Conservation (phyloP, 371 early-diverging fungal species). For the Mucor sp. region DNA sequence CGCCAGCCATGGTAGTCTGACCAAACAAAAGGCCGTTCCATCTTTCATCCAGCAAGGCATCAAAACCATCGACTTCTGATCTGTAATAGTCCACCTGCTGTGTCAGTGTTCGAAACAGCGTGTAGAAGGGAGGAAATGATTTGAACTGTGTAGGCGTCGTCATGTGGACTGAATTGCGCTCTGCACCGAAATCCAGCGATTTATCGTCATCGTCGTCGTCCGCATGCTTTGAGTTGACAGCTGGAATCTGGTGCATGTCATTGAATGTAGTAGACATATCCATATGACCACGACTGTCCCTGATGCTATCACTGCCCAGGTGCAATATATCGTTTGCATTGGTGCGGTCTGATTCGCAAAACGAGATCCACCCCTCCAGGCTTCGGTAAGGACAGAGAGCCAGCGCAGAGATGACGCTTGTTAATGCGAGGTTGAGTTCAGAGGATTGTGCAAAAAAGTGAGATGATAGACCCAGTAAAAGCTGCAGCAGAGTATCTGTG, state of each 20-base stretch:
- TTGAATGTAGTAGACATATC: not conserved
- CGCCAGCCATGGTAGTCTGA: not conserved
- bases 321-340: slow-evolving; percentile 48
- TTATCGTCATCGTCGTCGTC: slow-evolving; percentile 52
- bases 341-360: slow-evolving; percentile 62
- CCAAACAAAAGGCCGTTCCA: slow-evolving; percentile 51
- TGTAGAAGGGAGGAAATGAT: slow-evolving; percentile 66
- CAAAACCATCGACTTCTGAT: slow-evolving; percentile 60
- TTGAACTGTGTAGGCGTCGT: slow-evolving; percentile 50
- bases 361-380: slow-evolving; percentile 80
- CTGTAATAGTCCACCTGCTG: slow-evolving; percentile 71
- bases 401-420: slow-evolving; percentile 84
- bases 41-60: slow-evolving; percentile 56
- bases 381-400: slow-evolving; percentile 77
- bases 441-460: slow-evolving; percentile 88
- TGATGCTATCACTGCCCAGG: not conserved
- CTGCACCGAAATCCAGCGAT: slow-evolving; percentile 50
- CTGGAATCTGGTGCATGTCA: not conserved
- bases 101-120: slow-evolving; percentile 61
- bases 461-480: slow-evolving; percentile 62
- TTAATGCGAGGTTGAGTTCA: slow-evolving; percentile 88
- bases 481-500: slow-evolving; percentile 68
- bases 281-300: not conserved
- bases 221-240: not conserved
- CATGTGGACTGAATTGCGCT: slow-evolving; percentile 33